Conservation (phyloP, 805 yeast genomes). For the Yamadazyma akitaensis region DNA sequence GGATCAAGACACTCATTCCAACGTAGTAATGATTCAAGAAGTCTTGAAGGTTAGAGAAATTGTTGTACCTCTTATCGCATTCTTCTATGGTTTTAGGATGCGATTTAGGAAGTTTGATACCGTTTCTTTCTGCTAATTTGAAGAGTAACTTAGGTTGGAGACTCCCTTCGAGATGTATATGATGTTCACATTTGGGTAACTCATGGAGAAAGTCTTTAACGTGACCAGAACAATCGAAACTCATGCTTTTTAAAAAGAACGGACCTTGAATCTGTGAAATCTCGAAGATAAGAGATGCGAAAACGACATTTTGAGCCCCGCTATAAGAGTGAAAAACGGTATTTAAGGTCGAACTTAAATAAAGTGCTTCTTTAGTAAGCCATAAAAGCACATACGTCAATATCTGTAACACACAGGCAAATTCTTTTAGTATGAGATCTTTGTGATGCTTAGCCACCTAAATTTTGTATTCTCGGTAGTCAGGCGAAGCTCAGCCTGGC, state of each 20-base stretch:
- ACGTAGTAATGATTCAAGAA: slow-evolving; percentile 76
- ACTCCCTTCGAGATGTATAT: slow-evolving; percentile 81
- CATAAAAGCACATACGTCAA: too few relatives aligned
- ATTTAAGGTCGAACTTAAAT: too few relatives aligned
- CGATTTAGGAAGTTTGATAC: slow-evolving; percentile 53
- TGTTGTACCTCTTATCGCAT: slow-evolving; percentile 54
- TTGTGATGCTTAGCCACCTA: too few relatives aligned
- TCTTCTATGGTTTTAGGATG: slow-evolving; percentile 62
- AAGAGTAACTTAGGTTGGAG: slow-evolving; percentile 72
- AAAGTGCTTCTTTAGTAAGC: too few relatives aligned
- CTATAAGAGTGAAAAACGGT: too few relatives aligned
- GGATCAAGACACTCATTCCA: slow-evolving; percentile 72
- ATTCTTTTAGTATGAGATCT: too few relatives aligned
- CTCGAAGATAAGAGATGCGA: neutral
- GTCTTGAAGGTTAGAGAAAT: slow-evolving; percentile 69
- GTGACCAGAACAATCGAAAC: slow-evolving; percentile 3
- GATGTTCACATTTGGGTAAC: slow-evolving; percentile 86
- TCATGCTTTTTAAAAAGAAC: neutral
- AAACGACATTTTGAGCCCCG: neutral
- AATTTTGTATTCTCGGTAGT: neutral
- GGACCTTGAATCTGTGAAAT: neutral
- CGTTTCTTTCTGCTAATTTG: slow-evolving; percentile 64
- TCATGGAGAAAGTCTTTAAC: slow-evolving; percentile 50
- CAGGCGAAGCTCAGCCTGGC: neutral
- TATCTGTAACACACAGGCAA: too few relatives aligned